Evolutionary conservation across 2,329 filamentous ascomycete genomes (phyloP), one percentile per base, ranked within the genome.

Genomic region (Fusarium siculi): DNA sequence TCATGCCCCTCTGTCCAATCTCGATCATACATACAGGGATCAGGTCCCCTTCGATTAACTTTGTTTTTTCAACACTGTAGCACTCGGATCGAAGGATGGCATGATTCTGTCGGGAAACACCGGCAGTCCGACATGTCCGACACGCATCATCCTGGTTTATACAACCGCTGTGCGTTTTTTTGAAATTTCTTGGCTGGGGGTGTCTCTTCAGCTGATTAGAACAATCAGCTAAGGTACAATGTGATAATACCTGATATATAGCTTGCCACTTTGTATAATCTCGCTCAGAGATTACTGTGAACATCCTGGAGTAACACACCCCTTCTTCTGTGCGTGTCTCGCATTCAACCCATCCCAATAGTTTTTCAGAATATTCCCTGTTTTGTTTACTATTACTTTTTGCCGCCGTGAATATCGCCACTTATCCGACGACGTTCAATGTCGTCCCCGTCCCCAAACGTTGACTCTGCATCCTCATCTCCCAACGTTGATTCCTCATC

Each of bases 81-180:
- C 66, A 71, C 57, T 71, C 74, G 59, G 63, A 73, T 77, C 68
- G 39, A 66, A 68, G 57, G 54, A 78, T 78, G 76, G 67, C 76
- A 74, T 77, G 76, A 78, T 78, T 74, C 61, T 49, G 62, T 78
- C 76, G 74, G 76, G 68, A 78, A 70, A 74, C 65, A 74, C 69
- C 76, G 76, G 75, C 68, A 68, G 25, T 58, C 53, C 59, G 42
- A 43, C 37, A 43, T 66, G 43, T 74, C 44, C 42, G 59, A 63
- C 70, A 69, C 70, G 49, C 54, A 54, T 44, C 54, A 69, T 75
- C 63, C 74, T 67, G 47, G 74, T 30, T 43, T 57, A 36, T 70
- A 42, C 66, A 54, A 42, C 42, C 53, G 43, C 43, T 40, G 28
- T 60, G 57, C 47, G 63, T 47, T 43, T 58, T 58, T 57, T 57